Base-by-base conservation (phyloP, 768 basidiomycete genomes). In the Tylopilus sp. region DNA sequence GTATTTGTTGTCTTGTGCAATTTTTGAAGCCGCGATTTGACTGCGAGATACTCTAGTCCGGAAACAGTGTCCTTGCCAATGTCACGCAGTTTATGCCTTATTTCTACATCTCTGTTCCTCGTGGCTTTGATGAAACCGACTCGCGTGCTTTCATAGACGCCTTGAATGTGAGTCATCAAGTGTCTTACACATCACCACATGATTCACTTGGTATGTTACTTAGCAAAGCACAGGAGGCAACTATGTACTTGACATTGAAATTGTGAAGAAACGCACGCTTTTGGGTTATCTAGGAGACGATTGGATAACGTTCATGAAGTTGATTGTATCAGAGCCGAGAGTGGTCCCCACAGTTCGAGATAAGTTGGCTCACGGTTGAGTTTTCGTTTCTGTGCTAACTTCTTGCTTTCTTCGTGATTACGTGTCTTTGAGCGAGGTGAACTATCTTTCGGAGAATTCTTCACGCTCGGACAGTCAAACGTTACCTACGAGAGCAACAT, bases 401-500 rank as follows among this genome's bases (percentile, higher is more conserved):
- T 47, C 52, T 47, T 40, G 18, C 43, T 48, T 52, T 53, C 39
- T 43, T 55, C n/a, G 54, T 69, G 47, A 69, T 69, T 65, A 82
- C 83, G 79, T 57, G 51, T 82, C 38, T 85, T 93, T 62, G 92
- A 95, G 59, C 74, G 82, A 50, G 88, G 83, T 33, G 85, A 90
- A 70, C 79, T 85, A 59, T 71, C 74, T 21, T 93, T 80, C 63
- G 74, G 81, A 52, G 81, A 76, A 52, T 69, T 88, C 23, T 88
- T 82, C 50, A 58, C 68, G n/a, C 63, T 64, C 10, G 72, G 70
- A 12, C 72, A 73, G 25, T 68, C 76, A 23, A 72, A 83, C 15
- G 51, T 82, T 25, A 98, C 95, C 0, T 99, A 78, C 56, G 97
- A 99, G 69, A 97, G 94, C 61, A 98, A 98, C 64, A 90, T 99